phyloP scores from a whole-genome alignment of 208 protist genomes.

The Tritrichomonas foetus region DNA sequence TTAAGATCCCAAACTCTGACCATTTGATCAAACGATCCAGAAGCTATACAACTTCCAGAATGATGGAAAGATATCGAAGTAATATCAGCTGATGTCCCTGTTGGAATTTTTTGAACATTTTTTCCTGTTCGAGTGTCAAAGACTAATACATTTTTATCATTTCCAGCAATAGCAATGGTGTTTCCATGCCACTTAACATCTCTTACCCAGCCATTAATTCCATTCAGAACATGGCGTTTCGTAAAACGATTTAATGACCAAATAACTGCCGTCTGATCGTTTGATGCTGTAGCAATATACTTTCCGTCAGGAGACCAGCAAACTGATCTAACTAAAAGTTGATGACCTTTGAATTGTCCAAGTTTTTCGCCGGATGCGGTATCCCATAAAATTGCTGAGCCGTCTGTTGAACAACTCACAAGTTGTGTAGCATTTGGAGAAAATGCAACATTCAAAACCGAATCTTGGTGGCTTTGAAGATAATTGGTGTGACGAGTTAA shows the following conservation, averaged over 20 bases:
- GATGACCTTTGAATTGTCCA: background rate
- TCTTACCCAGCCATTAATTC: background rate
- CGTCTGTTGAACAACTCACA: background rate
- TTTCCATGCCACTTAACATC: slow-evolving; percentile 2
- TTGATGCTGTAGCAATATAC: background rate
- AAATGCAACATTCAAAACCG: background rate
- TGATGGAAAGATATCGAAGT: background rate
- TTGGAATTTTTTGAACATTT: background rate
- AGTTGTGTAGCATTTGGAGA: background rate
- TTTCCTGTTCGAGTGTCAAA: background rate
- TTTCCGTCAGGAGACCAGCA: slow-evolving; percentile 18
- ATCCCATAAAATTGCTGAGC: background rate
- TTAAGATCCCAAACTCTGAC: background rate
- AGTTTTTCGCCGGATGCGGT: background rate
- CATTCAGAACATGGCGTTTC: background rate
- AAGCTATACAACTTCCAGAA: background rate
- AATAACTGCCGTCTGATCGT: background rate
- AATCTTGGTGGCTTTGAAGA: background rate
- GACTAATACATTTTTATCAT: background rate
- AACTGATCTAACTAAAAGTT: background rate
- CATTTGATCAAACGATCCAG: slow-evolving; percentile 14
- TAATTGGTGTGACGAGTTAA: background rate
- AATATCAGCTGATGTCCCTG: background rate
- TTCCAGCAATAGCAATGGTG: background rate
- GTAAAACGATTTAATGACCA: slow-evolving; percentile 21